Evolutionary conservation across 257 asterid genomes (phyloP).

Genomic region (Haberlea rhodopensis): DNA sequence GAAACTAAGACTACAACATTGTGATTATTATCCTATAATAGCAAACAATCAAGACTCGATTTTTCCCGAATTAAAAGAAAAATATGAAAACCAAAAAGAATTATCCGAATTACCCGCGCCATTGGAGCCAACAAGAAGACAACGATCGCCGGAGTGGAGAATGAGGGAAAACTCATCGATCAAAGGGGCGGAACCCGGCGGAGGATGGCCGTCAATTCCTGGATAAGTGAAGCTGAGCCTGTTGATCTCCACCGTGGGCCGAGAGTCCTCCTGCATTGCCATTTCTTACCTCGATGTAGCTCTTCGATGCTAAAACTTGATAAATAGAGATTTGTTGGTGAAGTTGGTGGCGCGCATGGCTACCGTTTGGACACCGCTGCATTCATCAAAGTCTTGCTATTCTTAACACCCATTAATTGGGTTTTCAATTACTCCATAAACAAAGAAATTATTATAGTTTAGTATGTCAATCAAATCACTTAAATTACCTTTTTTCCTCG

Average conservation of each 20-base stretch:
- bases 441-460: no score
- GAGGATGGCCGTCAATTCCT: slow-evolving; percentile 97
- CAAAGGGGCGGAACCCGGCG: slow-evolving; percentile 82
- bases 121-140: slow-evolving; percentile 96
- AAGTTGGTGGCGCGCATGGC: background rate
- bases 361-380: background rate
- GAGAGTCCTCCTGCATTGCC: slow-evolving; percentile 40
- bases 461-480: no score
- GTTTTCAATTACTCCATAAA: no score
- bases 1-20: background rate
- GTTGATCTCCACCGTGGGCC: slow-evolving; percentile 64
- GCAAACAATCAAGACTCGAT: background rate
- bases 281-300: slow-evolving; percentile 10
- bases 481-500: no score
- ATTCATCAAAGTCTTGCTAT: no score
- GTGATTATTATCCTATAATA: background rate
- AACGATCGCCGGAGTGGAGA: slow-evolving; percentile 71
- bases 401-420: no score
- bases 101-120: slow-evolving; percentile 78
- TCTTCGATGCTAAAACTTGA: background rate
- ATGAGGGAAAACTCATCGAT: slow-evolving; percentile 71
- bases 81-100: background rate
- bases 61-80: background rate
- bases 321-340: background rate
- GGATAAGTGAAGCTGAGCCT: slow-evolving; percentile 86